phyloP scores from a whole-genome alignment of 2,329 filamentous ascomycete species.

The Aspergillus ochraceoroseus region DNA sequence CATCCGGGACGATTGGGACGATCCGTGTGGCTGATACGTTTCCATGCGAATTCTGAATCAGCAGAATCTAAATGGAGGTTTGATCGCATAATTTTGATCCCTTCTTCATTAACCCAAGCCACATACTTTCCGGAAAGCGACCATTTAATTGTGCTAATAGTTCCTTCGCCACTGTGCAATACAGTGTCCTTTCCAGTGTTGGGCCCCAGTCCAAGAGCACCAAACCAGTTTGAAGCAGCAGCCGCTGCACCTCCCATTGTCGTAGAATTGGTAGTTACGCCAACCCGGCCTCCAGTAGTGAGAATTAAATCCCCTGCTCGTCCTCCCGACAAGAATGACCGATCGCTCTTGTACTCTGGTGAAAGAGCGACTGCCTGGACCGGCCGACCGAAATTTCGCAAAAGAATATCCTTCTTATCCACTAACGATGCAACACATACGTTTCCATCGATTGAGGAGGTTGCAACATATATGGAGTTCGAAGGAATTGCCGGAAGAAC shows the following conservation, averaged over 20 bases:
- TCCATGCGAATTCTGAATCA: conserved; percentile 83
- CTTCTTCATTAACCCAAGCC: conserved; percentile 92
- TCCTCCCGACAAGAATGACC: conserved; percentile 85
- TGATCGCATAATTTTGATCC: conserved; percentile 95
- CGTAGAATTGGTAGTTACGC: conserved; percentile 76
- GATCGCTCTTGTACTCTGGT: conserved; percentile 85
- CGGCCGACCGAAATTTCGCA: conserved; percentile 89
- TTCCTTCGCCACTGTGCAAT: conserved; percentile 85
- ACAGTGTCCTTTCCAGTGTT: conserved; percentile 80
- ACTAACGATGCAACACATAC: conserved; percentile 85
- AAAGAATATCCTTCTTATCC: conserved; percentile 81
- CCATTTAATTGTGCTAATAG: conserved; percentile 90
- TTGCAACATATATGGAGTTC: conserved; percentile 89
- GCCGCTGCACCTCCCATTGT: conserved; percentile 71
- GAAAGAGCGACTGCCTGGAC: conserved; percentile 91
- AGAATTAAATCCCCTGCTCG: conserved; percentile 81
- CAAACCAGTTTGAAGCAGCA: conserved; percentile 83
- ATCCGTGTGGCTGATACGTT: conserved; percentile 86
- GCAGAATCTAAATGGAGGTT: conserved; percentile 72
- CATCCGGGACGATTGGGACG: conserved; percentile 79
- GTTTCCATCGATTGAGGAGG: conserved; percentile 91
- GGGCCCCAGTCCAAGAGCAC: conserved; percentile 73
- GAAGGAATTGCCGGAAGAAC: conserved; percentile 67
- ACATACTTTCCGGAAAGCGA: conserved; percentile 88
- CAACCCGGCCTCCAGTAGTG: conserved; percentile 72